Evolutionary conservation across 1,139 yeast genomes (phyloP).

Genomic region (Protomyces inundatus): DNA sequence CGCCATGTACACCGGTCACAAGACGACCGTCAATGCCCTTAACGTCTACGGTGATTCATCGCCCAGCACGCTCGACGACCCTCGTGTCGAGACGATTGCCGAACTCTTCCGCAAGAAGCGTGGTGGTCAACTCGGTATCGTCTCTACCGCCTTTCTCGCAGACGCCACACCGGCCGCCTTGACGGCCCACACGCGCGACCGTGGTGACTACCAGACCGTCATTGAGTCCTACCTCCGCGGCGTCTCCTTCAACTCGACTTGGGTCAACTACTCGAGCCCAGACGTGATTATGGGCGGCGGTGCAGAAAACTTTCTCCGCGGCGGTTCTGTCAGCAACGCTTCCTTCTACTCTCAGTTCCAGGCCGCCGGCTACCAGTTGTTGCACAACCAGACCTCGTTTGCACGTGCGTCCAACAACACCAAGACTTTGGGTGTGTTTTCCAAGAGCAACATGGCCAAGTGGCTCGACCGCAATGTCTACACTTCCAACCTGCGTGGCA

Average conservation of each 20-base stretch:
- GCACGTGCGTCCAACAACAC: not conserved
- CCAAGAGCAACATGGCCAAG: constrained; percentile 1
- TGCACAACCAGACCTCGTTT: constrained; percentile 3
- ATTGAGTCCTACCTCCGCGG: constrained; percentile 1
- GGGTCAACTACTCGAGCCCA: constrained; percentile 2
- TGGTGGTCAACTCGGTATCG: constrained; percentile 4
- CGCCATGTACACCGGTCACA: constrained; percentile 10
- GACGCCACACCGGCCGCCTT: constrained; percentile 10
- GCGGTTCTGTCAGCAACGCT: constrained; percentile 8
- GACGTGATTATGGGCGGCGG: constrained; percentile 10
- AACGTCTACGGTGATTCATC: constrained; percentile 6
- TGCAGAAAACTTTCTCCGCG: constrained; percentile 7
- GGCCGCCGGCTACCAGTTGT: not conserved
- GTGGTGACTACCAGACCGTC: constrained; percentile 4
- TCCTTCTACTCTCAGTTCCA: constrained; percentile 8
- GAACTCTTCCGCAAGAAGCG: constrained; percentile 5
- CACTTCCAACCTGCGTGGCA: constrained; percentile 3
- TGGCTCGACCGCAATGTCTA: constrained; percentile 16
- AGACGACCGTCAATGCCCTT: constrained; percentile 11
- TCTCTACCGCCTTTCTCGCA: constrained; percentile 8
- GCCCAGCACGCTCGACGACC: not conserved
- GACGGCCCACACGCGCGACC: constrained; percentile 4
- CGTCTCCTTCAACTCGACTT: not conserved
- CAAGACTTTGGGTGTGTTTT: constrained; percentile 3
- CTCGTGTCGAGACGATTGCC: constrained; percentile 4